Evolutionary conservation across 2,329 filamentous ascomycete genomes (phyloP).

Genomic region (Aspergillus niger): DNA sequence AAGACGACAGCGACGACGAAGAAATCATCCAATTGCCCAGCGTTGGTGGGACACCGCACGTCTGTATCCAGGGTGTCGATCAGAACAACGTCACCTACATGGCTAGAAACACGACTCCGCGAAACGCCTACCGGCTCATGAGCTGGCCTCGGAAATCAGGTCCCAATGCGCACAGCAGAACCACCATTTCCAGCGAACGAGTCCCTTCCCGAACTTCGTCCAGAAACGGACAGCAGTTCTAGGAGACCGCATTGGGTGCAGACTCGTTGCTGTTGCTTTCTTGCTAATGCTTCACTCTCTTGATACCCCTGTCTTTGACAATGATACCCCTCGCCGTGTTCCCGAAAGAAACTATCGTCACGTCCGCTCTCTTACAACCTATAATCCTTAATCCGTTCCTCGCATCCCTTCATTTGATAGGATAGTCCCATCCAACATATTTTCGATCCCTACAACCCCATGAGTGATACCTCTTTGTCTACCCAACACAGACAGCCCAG

Average conservation of each 20-base stretch:
- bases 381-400: not conserved
- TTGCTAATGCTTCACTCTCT: not conserved
- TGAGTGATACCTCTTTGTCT: not conserved
- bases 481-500: not conserved
- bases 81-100: conserved; percentile 38
- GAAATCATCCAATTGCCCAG: conserved; percentile 40
- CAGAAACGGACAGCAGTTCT: not conserved
- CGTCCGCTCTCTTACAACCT: not conserved
- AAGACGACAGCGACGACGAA: conserved; percentile 38
- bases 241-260: conserved; percentile 27
- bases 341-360: not conserved
- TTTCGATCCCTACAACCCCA: not conserved
- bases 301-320: not conserved
- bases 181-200: not conserved
- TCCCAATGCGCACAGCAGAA: conserved; percentile 11
- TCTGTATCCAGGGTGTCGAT: conserved; percentile 37
- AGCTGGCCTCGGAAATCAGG: conserved; percentile 31
- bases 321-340: not conserved
- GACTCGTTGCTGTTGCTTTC: conserved; percentile 27
- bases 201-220: not conserved
- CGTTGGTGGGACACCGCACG: conserved; percentile 23
- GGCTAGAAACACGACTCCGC: conserved; percentile 28
- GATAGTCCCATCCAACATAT: not conserved
- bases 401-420: not conserved
- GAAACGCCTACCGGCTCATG: conserved; percentile 34